These are phyloP conservation scores for Aquanectria penicillioides DNA, from an alignment of 2,329 filamentous ascomycete genomes.

Conservation along the genomic window DNA sequence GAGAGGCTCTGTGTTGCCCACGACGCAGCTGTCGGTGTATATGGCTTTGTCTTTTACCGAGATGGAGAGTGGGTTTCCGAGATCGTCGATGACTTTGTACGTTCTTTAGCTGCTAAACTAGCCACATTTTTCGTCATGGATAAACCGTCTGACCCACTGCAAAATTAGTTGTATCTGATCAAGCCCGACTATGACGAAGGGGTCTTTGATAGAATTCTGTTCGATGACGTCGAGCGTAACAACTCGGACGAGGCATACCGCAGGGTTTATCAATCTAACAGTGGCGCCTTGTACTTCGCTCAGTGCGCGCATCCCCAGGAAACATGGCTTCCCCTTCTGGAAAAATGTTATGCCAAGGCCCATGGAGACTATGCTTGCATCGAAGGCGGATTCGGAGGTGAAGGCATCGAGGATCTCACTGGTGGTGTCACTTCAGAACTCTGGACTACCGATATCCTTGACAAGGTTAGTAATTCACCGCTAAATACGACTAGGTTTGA, in stretches of 20 bases:
- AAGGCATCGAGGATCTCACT: slow-evolving; percentile 68
- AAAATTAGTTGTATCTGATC: slow-evolving; percentile 58
- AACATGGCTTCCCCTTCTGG: slow-evolving; percentile 81
- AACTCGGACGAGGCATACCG: slow-evolving; percentile 70
- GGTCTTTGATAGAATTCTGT: slow-evolving; percentile 57
- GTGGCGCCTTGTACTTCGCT: slow-evolving; percentile 79
- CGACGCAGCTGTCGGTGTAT: slow-evolving; percentile 79
- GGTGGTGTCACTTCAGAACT: slow-evolving; percentile 75
- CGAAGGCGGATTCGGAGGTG: slow-evolving; percentile 74
- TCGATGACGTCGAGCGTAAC: slow-evolving; percentile 57
- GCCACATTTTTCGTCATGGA: too few species aligned
- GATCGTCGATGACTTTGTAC: slow-evolving; percentile 65
- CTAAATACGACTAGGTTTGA: neutral
- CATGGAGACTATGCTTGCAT: slow-evolving; percentile 83
- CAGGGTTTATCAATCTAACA: slow-evolving; percentile 77
- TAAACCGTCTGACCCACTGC: neutral
- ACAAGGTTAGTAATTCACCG: slow-evolving; percentile 67
- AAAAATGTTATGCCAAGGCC: slow-evolving; percentile 84
- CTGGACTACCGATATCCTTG: slow-evolving; percentile 73
- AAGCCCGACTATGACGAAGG: slow-evolving; percentile 71
- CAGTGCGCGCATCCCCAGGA: slow-evolving; percentile 80
- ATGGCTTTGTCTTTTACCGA: slow-evolving; percentile 86
- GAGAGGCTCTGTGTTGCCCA: slow-evolving; percentile 78
- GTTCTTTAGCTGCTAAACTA: too few species aligned
- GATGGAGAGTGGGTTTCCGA: slow-evolving; percentile 78